Evolutionary conservation across 192 early-diverging fungal species (phyloP), one percentile per base, ranked within the genome.

Genomic region (Spizellomyces punctatus): DNA sequence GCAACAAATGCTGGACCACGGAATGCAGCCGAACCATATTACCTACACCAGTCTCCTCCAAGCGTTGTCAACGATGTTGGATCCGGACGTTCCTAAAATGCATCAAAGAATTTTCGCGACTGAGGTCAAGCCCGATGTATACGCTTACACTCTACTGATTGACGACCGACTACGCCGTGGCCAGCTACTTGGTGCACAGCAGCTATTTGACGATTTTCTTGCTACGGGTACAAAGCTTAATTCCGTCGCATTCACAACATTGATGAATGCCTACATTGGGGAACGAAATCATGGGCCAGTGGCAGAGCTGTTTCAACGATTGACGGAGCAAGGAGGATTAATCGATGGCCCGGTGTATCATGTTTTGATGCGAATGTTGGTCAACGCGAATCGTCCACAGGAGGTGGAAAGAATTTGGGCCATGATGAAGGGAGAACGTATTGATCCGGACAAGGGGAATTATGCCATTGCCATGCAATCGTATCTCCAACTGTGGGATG

Each of bases 101-200:
- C 64, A 60, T 50, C 72, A 67, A 45, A 58, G 72, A 4, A 63
- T 74, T 6, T 74, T 74, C 58, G 44, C 72, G 6, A 60, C 72
- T 0, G 72, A 74, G 36, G 65, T 74, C 17, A 45, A 56, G 8
- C 72, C 72, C n/a, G 65, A 66, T 50, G 42, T 10, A 8, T 56
- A 19, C 10, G 63, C 72, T 6, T 66, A 66, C 45, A 46, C 22
- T 12, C 21, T 74, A n/a, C 57, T 67, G 7, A 42, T 60, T 10
- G 42, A 58, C 19, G 54, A 74, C 42, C 49, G 46, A 9, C 1
- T 74, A 5, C 12, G 58, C 12, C 54, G 46, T 0, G 72, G 72
- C 10, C 64, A 74, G 2, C 14, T 74, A 19, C 22, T 19, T 6
- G 14, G 45, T 27, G 72, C 72, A 8, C 6, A 47, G 17, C 64